Percentiles rank a stretch among this genome's conserved stretches.
Conservation (phyloP, 768 basidiomycete species). For the Lactarius hatsudake region DNA sequence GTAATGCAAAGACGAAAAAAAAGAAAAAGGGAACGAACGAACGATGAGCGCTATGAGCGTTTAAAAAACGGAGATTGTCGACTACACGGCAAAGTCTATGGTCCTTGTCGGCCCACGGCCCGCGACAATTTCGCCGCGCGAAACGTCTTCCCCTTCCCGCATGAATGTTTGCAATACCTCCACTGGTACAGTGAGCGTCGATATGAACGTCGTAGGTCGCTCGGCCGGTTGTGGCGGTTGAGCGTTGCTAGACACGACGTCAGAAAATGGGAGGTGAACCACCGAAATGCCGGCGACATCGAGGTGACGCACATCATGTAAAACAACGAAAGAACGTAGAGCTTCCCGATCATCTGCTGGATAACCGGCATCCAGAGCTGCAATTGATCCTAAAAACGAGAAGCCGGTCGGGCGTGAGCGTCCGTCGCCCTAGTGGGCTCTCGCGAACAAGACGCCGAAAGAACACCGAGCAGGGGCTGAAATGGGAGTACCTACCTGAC, state of each 20-base stretch:
- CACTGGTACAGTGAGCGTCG: conserved; percentile 9
- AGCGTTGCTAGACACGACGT: conserved; percentile 1
- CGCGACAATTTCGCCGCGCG: background rate
- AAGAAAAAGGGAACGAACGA: too few species aligned
- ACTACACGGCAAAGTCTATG: background rate
- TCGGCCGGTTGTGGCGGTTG: background rate
- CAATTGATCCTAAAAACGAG: background rate
- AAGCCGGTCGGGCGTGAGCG: background rate
- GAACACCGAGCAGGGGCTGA: background rate
- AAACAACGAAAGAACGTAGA: conserved; percentile 20
- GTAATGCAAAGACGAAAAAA: background rate
- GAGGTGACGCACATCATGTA: conserved; percentile 11
- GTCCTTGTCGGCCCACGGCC: background rate
- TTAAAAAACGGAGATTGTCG: background rate
- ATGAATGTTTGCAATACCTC: background rate
- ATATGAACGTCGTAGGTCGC: background rate
- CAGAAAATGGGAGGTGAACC: background rate
- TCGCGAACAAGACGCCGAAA: background rate
- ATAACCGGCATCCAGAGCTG: conserved; percentile 6
- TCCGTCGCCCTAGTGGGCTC: background rate
- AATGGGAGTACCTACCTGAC: conserved; percentile 2
- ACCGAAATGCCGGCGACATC: background rate
- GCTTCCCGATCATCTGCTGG: conserved; percentile 16
- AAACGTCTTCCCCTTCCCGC: background rate
- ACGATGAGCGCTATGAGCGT: background rate